These are phyloP conservation scores for Raphanus sativus DNA, from an alignment of 345 rosid species.

Conservation along the genomic window DNA sequence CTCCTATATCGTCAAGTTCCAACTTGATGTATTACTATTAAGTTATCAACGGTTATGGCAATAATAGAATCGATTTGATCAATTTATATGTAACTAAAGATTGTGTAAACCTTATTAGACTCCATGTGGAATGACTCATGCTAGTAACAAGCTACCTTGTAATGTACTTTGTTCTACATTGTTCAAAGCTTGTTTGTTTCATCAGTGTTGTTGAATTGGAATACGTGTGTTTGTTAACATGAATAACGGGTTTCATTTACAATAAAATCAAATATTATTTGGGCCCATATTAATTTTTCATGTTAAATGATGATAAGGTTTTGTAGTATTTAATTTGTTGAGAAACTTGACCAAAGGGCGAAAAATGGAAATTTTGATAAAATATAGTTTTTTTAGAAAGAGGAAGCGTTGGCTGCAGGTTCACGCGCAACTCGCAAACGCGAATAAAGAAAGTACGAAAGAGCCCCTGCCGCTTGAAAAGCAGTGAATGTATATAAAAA, in stretches of 20 bases:
- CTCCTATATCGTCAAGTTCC: background rate
- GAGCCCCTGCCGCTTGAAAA: slow-evolving; percentile 23
- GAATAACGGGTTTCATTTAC: background rate
- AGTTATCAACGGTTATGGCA: background rate
- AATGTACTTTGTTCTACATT: background rate
- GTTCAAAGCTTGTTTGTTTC: background rate
- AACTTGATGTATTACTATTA: slow-evolving; percentile 6
- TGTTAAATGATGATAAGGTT: background rate
- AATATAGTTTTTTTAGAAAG: background rate
- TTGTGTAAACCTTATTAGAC: background rate
- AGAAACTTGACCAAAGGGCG: background rate
- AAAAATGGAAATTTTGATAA: background rate
- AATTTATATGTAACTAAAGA: background rate
- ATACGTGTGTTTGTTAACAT: background rate
- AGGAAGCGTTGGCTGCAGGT: background rate
- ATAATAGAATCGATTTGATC: background rate
- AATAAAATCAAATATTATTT: too few relatives aligned
- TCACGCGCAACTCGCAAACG: slow-evolving; percentile 23
- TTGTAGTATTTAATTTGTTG: background rate
- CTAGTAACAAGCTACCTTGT: background rate
- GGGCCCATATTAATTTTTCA: too few relatives aligned
- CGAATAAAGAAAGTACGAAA: slow-evolving; percentile 5
- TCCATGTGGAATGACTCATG: background rate
- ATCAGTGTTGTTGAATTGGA: background rate
- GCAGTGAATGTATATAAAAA: background rate